phyloP scores from a whole-genome alignment of 2,329 filamentous ascomycete genomes.

The Phyllosticta citribraziliensis region DNA sequence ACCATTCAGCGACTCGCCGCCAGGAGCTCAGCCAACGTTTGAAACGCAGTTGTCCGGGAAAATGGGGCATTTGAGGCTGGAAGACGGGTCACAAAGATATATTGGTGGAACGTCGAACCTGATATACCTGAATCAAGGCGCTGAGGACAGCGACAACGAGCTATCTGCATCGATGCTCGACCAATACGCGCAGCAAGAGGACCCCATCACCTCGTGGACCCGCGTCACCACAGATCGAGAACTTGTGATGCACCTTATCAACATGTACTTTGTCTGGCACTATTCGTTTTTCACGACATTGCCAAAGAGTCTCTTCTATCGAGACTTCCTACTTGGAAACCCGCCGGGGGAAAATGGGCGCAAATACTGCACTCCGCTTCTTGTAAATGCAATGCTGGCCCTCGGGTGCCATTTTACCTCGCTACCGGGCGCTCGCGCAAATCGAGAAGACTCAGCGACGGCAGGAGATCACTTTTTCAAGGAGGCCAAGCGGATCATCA shows the following conservation, averaged over 20 bases:
- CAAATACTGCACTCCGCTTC: conserved; percentile 70
- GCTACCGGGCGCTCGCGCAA: conserved; percentile 59
- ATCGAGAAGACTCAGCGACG: conserved; percentile 65
- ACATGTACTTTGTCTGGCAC: conserved; percentile 98
- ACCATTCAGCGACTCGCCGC: conserved; percentile 33
- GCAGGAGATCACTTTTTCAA: conserved; percentile 95
- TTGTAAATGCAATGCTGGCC: conserved; percentile 91
- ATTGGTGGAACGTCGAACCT: conserved; percentile 92
- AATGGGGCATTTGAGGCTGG: conserved; percentile 83
- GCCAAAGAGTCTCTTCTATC: conserved; percentile 75
- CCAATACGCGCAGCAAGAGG: conserved; percentile 43
- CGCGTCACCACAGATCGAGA: conserved; percentile 69
- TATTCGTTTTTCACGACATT: conserved; percentile 93
- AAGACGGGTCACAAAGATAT: conserved; percentile 80
- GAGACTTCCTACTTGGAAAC: conserved; percentile 69
- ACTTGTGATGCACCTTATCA: conserved; percentile 76
- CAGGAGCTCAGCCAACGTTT: conserved; percentile 30
- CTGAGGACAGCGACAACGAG: conserved; percentile 25
- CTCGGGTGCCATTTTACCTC: conserved; percentile 90
- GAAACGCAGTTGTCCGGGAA: conserved; percentile 82
- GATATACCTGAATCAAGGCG: conserved; percentile 54
- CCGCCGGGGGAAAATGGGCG: conserved; percentile 39
- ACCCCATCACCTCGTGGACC: conserved; percentile 80
- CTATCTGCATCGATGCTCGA: conserved; percentile 20
- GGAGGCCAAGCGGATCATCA: conserved; percentile 79